These are phyloP conservation scores for Schizophyllum commune DNA, from an alignment of 1,284 basidiomycete genomes.

Conservation along the genomic window DNA sequence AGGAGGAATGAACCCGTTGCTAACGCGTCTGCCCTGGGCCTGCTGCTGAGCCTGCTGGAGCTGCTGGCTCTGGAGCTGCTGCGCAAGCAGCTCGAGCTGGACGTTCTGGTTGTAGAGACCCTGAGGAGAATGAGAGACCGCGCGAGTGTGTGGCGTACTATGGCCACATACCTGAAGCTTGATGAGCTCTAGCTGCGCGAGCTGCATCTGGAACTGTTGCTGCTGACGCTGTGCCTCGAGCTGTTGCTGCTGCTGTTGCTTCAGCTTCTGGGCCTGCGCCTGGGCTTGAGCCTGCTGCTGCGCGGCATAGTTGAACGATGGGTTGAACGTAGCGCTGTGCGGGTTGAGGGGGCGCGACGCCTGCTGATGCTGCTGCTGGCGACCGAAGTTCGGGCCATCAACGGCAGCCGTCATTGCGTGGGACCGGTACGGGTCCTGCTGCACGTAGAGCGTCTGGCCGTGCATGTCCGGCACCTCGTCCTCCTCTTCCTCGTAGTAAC, in stretches of 20 bases:
- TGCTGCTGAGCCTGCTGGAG: conserved; percentile 53
- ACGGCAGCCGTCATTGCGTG: conserved; percentile 62
- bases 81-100: conserved; percentile 25
- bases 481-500: conserved; percentile 41
- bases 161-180: conserved; percentile 56
- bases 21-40: conserved; percentile 34
- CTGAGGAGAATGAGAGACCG: conserved; percentile 11
- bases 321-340: conserved; percentile 50
- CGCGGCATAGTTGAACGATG: conserved; percentile 30
- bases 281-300: conserved; percentile 36
- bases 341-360: conserved; percentile 44
- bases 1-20: conserved; percentile 46
- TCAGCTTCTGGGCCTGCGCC: conserved; percentile 33
- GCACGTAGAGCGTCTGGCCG: conserved; percentile 30
- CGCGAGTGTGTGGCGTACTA: conserved; percentile 3
- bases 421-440: conserved; percentile 30
- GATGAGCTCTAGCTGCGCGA: conserved; percentile 75
- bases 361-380: conserved; percentile 46
- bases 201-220: conserved; percentile 54
- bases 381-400: conserved; percentile 55
- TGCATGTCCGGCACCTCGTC: conserved; percentile 52
- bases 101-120: conserved; percentile 22
- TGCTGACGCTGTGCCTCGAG: conserved; percentile 51
- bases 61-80: conserved; percentile 48
- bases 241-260: conserved; percentile 74